phyloP scores from a whole-genome alignment of 1,284 basidiomycete genomes.

The Fistulina hepatica region DNA sequence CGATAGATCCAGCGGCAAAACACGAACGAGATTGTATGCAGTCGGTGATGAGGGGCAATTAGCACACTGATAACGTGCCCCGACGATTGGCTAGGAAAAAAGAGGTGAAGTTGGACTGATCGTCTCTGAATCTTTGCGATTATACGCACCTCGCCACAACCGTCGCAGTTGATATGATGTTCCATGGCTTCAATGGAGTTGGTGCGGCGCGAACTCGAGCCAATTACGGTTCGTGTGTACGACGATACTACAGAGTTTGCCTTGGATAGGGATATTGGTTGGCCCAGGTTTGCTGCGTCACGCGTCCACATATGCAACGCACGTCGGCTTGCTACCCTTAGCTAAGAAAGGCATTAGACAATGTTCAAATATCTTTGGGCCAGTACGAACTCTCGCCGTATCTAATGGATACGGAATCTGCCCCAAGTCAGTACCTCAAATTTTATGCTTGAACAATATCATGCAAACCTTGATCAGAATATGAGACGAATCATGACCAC shows the following conservation, averaged over 20 bases:
- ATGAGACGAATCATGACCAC: slow-evolving; percentile 71
- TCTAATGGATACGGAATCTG: slow-evolving; percentile 80
- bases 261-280: slow-evolving; percentile 32
- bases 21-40: slow-evolving; percentile 52
- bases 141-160: slow-evolving; percentile 43
- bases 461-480: slow-evolving; percentile 79
- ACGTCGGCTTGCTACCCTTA: slow-evolving; percentile 57
- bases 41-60: slow-evolving; percentile 57
- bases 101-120: not conserved
- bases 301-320: slow-evolving; percentile 70
- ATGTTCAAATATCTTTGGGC: not conserved
- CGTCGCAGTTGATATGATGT: slow-evolving; percentile 48
- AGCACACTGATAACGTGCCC: slow-evolving; percentile 67
- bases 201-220: slow-evolving; percentile 32
- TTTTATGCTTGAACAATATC: not conserved
- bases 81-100: slow-evolving; percentile 44
- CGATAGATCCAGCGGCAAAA: not conserved
- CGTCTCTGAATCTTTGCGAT: not conserved
- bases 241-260: slow-evolving; percentile 49
- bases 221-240: slow-evolving; percentile 55
- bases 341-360: slow-evolving; percentile 18
- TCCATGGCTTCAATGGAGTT: slow-evolving; percentile 32
- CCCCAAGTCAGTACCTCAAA: slow-evolving; percentile 4
- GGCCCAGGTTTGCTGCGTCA: slow-evolving; percentile 52
- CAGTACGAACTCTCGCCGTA: slow-evolving; percentile 42